These are phyloP conservation scores for Cucurbita argyrosperma DNA, from an alignment of 306 rosid genomes.

Conservation along the genomic window DNA sequence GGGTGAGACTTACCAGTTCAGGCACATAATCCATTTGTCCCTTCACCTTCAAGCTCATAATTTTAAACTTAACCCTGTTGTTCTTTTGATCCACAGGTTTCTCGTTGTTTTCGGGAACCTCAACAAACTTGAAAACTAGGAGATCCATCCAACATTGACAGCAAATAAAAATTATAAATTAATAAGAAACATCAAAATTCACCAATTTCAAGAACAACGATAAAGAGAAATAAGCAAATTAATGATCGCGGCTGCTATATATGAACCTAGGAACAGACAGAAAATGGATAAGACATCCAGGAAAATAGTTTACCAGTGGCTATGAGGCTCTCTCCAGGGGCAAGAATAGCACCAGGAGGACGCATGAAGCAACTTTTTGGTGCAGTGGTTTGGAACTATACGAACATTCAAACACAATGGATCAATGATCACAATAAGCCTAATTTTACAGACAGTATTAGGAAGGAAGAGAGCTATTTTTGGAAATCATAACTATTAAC, in stretches of 20 bases:
- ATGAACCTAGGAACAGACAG: neutral
- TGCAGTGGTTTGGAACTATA: constrained; percentile 93
- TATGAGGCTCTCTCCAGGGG: constrained; percentile 88
- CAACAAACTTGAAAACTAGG: constrained; percentile 92
- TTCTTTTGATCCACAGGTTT: constrained; percentile 61
- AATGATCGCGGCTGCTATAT: neutral
- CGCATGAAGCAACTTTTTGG: constrained; percentile 99
- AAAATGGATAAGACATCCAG: neutral
- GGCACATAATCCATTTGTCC: constrained; percentile 80
- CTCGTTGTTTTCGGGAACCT: constrained; percentile 84
- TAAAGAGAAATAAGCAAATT: neutral
- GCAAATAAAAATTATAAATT: neutral
- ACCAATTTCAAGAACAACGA: neutral
- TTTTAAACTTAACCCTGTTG: constrained; percentile 86
- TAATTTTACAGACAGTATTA: neutral
- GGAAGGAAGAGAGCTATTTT: neutral
- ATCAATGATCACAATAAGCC: neutral
- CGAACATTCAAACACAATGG: constrained; percentile 4
- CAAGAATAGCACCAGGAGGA: constrained; percentile 94
- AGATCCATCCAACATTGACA: constrained; percentile 8
- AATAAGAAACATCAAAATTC: too few relatives aligned
- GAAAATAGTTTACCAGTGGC: constrained; percentile 58
- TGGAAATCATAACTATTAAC: neutral
- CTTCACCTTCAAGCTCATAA: constrained; percentile 98
- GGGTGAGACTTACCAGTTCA: constrained; percentile 64